Percentiles rank a stretch among this genome's conserved stretches.
Evolutionary conservation across 805 yeast genomes (phyloP).

Genomic region (Saturnispora mendoncae): DNA sequence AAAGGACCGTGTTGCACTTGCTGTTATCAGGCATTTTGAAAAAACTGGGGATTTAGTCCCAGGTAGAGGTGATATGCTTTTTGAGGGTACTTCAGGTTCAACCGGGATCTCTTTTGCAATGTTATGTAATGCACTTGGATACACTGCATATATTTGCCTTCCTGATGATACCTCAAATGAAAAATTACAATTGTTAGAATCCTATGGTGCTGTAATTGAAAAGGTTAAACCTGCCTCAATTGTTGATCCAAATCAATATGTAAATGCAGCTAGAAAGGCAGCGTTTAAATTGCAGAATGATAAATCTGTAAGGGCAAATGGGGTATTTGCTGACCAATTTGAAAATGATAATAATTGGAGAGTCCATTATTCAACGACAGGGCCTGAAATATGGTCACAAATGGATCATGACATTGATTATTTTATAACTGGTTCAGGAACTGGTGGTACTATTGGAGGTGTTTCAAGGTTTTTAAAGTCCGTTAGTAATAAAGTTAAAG

Average conservation of each 20-base stretch:
- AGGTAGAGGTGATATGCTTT: slow-evolving; percentile 60
- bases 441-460: slow-evolving; percentile 97
- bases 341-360: slow-evolving; percentile 90
- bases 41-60: slow-evolving; percentile 46
- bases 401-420: slow-evolving; percentile 56
- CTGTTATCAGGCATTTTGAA: slow-evolving; percentile 69
- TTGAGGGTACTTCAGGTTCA: slow-evolving; percentile 95
- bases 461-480: slow-evolving; percentile 67
- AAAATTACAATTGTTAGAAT: slow-evolving; percentile 59
- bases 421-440: slow-evolving; percentile 89
- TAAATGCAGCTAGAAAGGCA: slow-evolving; percentile 70
- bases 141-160: slow-evolving; percentile 82
- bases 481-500: slow-evolving; percentile 32
- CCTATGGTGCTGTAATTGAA: slow-evolving; percentile 75
- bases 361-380: slow-evolving; percentile 73
- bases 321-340: slow-evolving; percentile 90
- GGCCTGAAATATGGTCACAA: slow-evolving; percentile 86
- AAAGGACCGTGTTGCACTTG: slow-evolving; percentile 86
- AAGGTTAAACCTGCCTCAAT: slow-evolving; percentile 91
- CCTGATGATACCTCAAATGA: slow-evolving; percentile 92
- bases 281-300: slow-evolving; percentile 44
- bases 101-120: slow-evolving; percentile 93
- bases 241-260: slow-evolving; percentile 89
- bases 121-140: slow-evolving; percentile 82
- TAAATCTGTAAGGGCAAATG: slow-evolving; percentile 34